Evolutionary conservation across 2,329 filamentous ascomycete species (phyloP), one percentile per base, ranked within the genome.

Genomic region (Aspergillus flavus): DNA sequence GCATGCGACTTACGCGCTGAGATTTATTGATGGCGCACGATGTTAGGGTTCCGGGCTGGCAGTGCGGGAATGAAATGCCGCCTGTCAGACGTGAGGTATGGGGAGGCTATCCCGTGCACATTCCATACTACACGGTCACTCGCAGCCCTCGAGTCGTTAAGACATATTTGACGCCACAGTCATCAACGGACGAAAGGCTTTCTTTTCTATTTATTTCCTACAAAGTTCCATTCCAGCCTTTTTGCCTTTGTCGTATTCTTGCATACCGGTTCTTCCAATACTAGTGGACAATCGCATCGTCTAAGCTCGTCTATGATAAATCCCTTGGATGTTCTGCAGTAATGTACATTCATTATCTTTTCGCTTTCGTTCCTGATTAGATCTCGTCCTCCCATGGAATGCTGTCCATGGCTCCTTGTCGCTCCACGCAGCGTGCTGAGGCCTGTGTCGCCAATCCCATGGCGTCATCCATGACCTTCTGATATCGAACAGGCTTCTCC

Each of bases 371-470:
- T 55, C 19, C 21, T 34, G 11, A 53, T 74, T 57, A 77, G 23
- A 80, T 73, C 68, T 83, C 81, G 69, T 82, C 75, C 58, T 77
- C 75, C 72, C 79, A 83, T 0, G 81, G 81, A 72, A 83, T 83
- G 65, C 79, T 81, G 59, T 79, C 78, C 78, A 82, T 82, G 1
- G 81, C 81, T 30, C 81, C 81, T 67, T 73, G 73, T 61, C 76
- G 75, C 68, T 82, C 77, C 23, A 83, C 81, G 32, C 79, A 78
- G 39, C 77, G 75, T 34, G 81, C 81, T 21, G 81, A 76, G n/a
- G 80, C 81, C 41, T 70, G 68, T 30, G 78, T 77, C 16, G 81
- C 83, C 64, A 79, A 73, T 19, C 73, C 78, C 62, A 83, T 75
- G 2, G 77, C 79, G 62, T 79, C 75, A 14, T 82, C 79, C 59